phyloP scores from a whole-genome alignment of 768 basidiomycete species.

The Rickenella mellea region DNA sequence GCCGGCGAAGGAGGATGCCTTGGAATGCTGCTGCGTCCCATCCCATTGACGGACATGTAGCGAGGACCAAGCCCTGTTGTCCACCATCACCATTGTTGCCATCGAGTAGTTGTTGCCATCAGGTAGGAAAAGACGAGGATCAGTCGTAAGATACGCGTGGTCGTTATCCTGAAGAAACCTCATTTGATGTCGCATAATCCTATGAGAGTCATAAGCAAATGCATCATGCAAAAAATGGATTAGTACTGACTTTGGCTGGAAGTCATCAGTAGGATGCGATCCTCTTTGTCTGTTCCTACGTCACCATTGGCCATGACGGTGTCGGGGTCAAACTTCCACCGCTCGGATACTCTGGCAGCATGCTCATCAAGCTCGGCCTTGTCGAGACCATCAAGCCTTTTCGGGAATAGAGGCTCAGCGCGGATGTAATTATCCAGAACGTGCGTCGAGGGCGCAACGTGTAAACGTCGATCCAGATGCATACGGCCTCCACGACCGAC shows the following conservation, averaged over 20 bases:
- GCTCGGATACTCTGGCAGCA: too few species aligned
- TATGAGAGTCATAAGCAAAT: slow-evolving; percentile 13
- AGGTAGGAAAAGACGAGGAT: slow-evolving; percentile 5
- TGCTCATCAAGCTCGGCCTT: too few species aligned
- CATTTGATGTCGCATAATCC: slow-evolving; percentile 48
- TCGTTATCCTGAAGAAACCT: slow-evolving; percentile 49
- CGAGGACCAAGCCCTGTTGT: too few species aligned
- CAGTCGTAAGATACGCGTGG: slow-evolving; percentile 9
- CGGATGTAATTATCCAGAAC: too few species aligned
- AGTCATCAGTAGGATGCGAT: slow-evolving; percentile 63
- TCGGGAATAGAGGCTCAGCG: slow-evolving; percentile 21
- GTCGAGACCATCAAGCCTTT: slow-evolving; percentile 31
- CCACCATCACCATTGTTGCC: too few species aligned
- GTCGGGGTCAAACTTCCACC: slow-evolving; percentile 64
- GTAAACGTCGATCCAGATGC: slow-evolving; percentile 60
- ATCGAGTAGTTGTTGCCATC: too few species aligned
- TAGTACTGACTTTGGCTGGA: slow-evolving; percentile 36
- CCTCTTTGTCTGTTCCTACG: slow-evolving; percentile 67
- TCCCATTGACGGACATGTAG: too few species aligned
- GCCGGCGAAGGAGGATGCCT: slow-evolving; percentile 8
- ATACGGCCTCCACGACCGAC: slow-evolving; percentile 76
- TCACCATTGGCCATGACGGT: slow-evolving; percentile 47
- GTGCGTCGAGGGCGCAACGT: too few species aligned
- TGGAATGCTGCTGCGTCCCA: slow-evolving; percentile 10
- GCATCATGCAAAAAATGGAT: background rate